Evolutionary conservation across 352 stramenopile genomes (phyloP).

Genomic region (Blastocystis sp.): DNA sequence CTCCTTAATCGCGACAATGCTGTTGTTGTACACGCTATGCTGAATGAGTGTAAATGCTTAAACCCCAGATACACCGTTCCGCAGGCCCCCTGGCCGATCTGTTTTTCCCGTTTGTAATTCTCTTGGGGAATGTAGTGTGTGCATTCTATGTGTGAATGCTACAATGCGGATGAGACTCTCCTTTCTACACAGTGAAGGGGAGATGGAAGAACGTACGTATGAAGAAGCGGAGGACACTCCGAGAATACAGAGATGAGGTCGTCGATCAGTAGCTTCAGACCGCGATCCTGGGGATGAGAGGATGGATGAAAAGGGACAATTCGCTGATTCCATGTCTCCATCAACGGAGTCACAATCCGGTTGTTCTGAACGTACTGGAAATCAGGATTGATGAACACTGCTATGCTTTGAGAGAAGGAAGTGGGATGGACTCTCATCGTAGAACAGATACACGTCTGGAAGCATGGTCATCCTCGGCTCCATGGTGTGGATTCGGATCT

Average conservation of each 20-base stretch:
- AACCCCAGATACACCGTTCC: conserved; percentile 24
- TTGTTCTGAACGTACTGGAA: not conserved
- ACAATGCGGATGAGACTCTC: not conserved
- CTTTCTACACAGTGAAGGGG: conserved; percentile 14
- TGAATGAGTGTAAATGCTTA: not conserved
- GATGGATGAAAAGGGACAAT: not conserved
- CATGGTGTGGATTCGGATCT: not conserved
- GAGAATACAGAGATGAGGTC: conserved; percentile 3
- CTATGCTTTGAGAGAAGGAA: not conserved
- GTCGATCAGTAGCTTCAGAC: not conserved
- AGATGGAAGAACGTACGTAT: not conserved
- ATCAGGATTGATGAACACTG: not conserved
- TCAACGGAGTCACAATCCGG: not conserved
- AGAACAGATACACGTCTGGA: conserved; percentile 29
- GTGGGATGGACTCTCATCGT: not conserved
- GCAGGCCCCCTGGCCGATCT: not conserved
- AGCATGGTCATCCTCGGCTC: not conserved
- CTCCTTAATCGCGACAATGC: conserved; percentile 27
- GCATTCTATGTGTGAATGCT: not conserved
- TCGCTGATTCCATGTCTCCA: not conserved
- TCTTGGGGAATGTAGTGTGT: conserved; percentile 1
- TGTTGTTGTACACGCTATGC: conserved; percentile 5
- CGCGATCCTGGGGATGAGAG: not conserved
- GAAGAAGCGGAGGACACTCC: conserved; percentile 29
- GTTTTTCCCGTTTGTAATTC: not conserved